phyloP scores from a whole-genome alignment of 306 rosid species.

The Cicer bijugum region DNA sequence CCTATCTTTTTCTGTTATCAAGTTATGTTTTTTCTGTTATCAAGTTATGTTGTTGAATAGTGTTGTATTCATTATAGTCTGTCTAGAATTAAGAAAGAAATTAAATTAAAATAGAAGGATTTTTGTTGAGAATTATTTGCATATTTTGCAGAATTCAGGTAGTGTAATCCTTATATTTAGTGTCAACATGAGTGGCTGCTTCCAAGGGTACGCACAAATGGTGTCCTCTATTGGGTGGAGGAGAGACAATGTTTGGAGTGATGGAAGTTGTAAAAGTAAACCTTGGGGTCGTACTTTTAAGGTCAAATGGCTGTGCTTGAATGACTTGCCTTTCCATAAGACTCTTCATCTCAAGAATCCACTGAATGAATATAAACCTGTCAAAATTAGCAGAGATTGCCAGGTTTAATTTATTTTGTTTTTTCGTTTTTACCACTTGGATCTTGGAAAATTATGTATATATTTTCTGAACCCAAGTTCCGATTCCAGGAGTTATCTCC shows the following conservation, averaged over 20 bases:
- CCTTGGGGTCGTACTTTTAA: conserved; percentile 83
- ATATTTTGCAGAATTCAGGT: conserved; percentile 72
- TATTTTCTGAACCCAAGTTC: conserved; percentile 39
- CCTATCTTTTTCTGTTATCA: conserved; percentile 21
- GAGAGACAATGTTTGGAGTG: conserved; percentile 76
- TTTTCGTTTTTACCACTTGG: background rate
- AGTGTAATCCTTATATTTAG: conserved; percentile 75
- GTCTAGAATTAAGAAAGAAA: background rate
- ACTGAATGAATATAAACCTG: conserved; percentile 82
- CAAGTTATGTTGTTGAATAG: conserved; percentile 31
- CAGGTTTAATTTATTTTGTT: conserved; percentile 57
- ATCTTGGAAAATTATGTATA: conserved; percentile 24
- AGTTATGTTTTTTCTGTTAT: conserved; percentile 29
- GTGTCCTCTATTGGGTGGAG: conserved; percentile 76
- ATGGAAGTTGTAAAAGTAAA: conserved; percentile 66
- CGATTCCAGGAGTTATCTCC: conserved; percentile 71
- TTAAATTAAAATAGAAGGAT: background rate
- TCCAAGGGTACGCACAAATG: conserved; percentile 92
- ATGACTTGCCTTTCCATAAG: conserved; percentile 75
- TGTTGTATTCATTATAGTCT: conserved; percentile 9
- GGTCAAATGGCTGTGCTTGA: conserved; percentile 74
- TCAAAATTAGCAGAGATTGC: conserved; percentile 87
- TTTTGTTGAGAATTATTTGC: conserved; percentile 48
- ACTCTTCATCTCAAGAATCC: conserved; percentile 86
- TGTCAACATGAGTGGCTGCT: conserved; percentile 85